These are phyloP conservation scores for Mortierella polycephala DNA, from an alignment of 371 early-diverging fungal species.

Conservation along the genomic window DNA sequence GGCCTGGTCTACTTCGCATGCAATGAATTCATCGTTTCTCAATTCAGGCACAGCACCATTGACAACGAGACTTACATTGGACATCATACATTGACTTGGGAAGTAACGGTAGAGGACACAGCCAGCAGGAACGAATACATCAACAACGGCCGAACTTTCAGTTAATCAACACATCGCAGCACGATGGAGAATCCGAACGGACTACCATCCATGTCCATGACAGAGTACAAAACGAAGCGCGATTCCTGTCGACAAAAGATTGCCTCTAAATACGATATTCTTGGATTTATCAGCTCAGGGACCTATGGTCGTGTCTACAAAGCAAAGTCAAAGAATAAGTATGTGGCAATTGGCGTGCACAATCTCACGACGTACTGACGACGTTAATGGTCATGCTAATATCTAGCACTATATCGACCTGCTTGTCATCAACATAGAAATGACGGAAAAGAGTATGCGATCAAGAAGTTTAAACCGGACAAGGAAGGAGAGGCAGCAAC, in stretches of 20 bases:
- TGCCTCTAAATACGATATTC: constrained; percentile 81
- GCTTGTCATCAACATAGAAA: constrained; percentile 54
- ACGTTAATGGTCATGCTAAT: neutral
- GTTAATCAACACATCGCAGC: neutral
- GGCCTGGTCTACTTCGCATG: no score
- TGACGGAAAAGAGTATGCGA: constrained; percentile 77
- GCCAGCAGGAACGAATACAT: no score
- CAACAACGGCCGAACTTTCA: no score
- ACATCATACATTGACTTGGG: no score
- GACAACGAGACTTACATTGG: no score
- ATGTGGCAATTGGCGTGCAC: constrained; percentile 14
- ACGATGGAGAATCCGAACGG: constrained; percentile 31
- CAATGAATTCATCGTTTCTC: no score
- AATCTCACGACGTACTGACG: neutral
- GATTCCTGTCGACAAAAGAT: constrained; percentile 74
- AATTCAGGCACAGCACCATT: no score
- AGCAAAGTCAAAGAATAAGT: constrained; percentile 77
- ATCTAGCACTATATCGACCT: neutral
- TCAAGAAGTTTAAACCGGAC: constrained; percentile 96
- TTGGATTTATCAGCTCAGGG: constrained; percentile 93
- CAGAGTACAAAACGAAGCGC: constrained; percentile 67
- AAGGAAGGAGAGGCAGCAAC: constrained; percentile 87
- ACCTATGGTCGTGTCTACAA: constrained; percentile 96
- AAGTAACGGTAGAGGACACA: no score
- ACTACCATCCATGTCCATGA: constrained; percentile 56